Evolutionary conservation across 768 basidiomycete genomes (phyloP), one percentile per base, ranked within the genome.

Genomic region (Chlorophyllum brunneum): DNA sequence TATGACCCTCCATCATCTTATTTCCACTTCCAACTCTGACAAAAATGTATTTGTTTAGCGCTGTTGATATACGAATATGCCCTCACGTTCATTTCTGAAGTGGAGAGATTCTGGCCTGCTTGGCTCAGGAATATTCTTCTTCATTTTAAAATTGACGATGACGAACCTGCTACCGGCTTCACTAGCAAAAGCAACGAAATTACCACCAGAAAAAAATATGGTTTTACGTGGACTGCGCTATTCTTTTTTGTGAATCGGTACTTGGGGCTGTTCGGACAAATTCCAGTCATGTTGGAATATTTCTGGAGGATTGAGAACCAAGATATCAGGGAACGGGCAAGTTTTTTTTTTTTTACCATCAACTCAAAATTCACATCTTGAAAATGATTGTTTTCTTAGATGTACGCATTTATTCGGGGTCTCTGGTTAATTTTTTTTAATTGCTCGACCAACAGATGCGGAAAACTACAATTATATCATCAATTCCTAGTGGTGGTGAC

Each of bases 201-300:
- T n/a, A n/a, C n/a, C n/a, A n/a, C n/a, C n/a, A 31, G 24, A 10
- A 56, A 59, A 40, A 44, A 55, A 2, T 26, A 16, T 15, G 58
- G 58, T 10, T 24, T 70, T 6, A 67, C 67, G 20, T 71, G 66
- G 67, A 68, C 57, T 7, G 68, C 67, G 15, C 51, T 64, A 11
- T 65, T 76, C 9, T 78, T 77, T 61, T 68, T 73, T 48, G 27
- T 69, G 23, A 78, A 74, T 50, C 74, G 77, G 6, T 80, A 78
- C 50, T 43, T 72, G 2, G 54, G 71, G 5, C 50, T 77, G 5
- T 54, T 70, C 9, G 70, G 71, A 2, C 75, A 74, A 54, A 51
- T 72, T 1, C 70, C 75, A 15, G 59, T 72, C 26, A 58, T 70
- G 4, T 31, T 65, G 2, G 65, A 71, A 50, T 63, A 63, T n/a